A percentile compares a stretch with the other conserved stretches of the same genome.
phyloP scores from a whole-genome alignment of 371 early-diverging fungal species.

The Syncephalastrum monosporum region DNA sequence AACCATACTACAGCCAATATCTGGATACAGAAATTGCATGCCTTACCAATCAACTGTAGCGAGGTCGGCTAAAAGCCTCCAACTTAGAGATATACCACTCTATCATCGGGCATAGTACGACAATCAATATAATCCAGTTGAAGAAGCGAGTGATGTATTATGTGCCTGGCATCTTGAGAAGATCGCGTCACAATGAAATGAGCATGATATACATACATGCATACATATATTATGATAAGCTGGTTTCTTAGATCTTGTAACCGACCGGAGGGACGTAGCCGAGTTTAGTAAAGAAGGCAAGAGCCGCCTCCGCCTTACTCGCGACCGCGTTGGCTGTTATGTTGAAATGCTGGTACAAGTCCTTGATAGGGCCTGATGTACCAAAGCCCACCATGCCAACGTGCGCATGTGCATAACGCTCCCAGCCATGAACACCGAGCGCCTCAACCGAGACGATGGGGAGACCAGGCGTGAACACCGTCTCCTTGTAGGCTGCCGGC shows the following conservation, averaged over 20 bases:
- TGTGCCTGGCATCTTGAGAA: no score
- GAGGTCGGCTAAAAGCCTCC: no score
- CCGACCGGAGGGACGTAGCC: constrained; percentile 46
- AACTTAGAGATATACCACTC: no score
- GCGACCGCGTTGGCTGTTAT: constrained; percentile 75
- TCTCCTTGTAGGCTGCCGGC: constrained; percentile 73
- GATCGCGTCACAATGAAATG: background rate
- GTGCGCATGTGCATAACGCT: constrained; percentile 70
- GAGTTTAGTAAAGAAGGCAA: constrained; percentile 68
- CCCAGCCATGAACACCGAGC: constrained; percentile 87
- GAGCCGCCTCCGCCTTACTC: constrained; percentile 71
- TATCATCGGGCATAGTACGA: no score
- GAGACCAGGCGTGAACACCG: constrained; percentile 76
- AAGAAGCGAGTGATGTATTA: no score
- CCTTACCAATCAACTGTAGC: no score
- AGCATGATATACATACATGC: background rate
- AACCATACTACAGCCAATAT: no score
- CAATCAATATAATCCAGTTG: no score
- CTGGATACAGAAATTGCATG: no score
- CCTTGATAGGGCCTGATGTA: constrained; percentile 65
- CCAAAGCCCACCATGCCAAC: constrained; percentile 20
- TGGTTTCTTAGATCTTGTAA: constrained; percentile 22
- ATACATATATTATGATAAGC: background rate
- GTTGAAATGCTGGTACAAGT: constrained; percentile 82
- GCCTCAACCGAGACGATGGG: constrained; percentile 92